Conservation (phyloP, 2,329 filamentous ascomycete genomes). For the Alternaria longipes region DNA sequence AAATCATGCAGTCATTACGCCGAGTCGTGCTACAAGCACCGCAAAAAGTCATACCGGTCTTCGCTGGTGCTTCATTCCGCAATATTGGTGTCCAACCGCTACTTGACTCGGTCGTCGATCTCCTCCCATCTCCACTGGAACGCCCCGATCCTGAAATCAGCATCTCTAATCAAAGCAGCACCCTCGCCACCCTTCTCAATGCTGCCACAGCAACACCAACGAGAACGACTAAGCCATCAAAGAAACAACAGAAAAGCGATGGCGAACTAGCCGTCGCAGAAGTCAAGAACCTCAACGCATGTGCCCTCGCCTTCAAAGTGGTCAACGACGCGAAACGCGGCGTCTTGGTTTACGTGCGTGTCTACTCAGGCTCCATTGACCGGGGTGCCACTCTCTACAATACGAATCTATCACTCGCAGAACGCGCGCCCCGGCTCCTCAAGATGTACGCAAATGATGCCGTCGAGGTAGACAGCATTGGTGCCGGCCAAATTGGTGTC, state of each 20-base stretch:
- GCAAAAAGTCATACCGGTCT: constrained; percentile 82
- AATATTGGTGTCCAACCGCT: constrained; percentile 95
- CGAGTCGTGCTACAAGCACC: constrained; percentile 73
- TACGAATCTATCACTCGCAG: constrained; percentile 80
- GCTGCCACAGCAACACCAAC: constrained; percentile 43
- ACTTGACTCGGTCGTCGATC: constrained; percentile 86
- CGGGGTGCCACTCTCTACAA: constrained; percentile 84
- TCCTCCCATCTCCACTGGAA: constrained; percentile 84
- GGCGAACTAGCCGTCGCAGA: constrained; percentile 35
- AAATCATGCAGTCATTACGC: constrained; percentile 78
- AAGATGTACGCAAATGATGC: constrained; percentile 92
- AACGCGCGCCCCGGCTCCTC: constrained; percentile 80
- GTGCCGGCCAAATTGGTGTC: constrained; percentile 91
- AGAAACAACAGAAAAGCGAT: constrained; percentile 20
- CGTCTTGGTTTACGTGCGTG: constrained; percentile 88
- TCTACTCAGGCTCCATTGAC: constrained; percentile 84
- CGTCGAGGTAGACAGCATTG: constrained; percentile 81
- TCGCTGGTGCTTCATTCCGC: constrained; percentile 89
- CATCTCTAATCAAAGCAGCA: constrained; percentile 66
- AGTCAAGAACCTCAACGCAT: constrained; percentile 72
- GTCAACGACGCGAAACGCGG: constrained; percentile 87
- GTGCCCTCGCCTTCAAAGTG: constrained; percentile 87
- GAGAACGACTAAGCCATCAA: constrained; percentile 20
- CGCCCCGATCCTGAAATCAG: constrained; percentile 81
- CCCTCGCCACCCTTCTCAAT: constrained; percentile 59